Evolutionary conservation across 345 rosid genomes (phyloP), one percentile per base, ranked within the genome.

Genomic region (Pelargonium nanum): DNA sequence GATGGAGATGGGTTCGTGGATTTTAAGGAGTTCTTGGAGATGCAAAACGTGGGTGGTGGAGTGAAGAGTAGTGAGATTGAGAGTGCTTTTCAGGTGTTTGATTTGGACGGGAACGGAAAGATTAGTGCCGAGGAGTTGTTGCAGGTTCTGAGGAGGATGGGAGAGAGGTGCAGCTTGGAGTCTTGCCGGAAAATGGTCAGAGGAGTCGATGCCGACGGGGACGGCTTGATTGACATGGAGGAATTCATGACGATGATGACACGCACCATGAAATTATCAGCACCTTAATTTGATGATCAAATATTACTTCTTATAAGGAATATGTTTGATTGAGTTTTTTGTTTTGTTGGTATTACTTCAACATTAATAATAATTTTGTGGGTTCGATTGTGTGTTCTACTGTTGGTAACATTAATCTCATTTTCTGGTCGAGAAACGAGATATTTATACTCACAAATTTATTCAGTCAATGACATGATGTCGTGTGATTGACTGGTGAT

Each of bases 241-340:
- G 90, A 82, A 65, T 82, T 82, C 54, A 63, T 73, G 79, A 75
- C 57, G 21, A 79, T 84, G 90, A 82, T 82, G 85, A 76, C 72
- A 48, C 70, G 75, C 40, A 67, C 69, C 65, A 55, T 59, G 75
- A 78, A 72, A 56, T 56, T 19, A 13, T 17, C 48, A 5, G 40
- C 40, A 30, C 9, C 40, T 30, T 30, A 12, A 30, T 30, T 6
- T 30, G 40, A n/a, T n/a, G n/a, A n/a, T n/a, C n/a, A n/a, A n/a
- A n/a, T n/a, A n/a, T n/a, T n/a, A n/a, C n/a, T n/a, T n/a, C n/a
- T n/a, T n/a, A n/a, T n/a, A n/a, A n/a, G n/a, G n/a, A n/a, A n/a
- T n/a, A n/a, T n/a, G n/a, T n/a, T n/a, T n/a, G n/a, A n/a, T n/a
- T n/a, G n/a, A n/a, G n/a, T n/a, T n/a, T n/a, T n/a, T n/a, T n/a